Percentiles rank a stretch among this genome's conserved stretches.
These are phyloP conservation scores for Escallonia herrerae DNA, from an alignment of 129 eudicot genomes.

Conservation along the genomic window DNA sequence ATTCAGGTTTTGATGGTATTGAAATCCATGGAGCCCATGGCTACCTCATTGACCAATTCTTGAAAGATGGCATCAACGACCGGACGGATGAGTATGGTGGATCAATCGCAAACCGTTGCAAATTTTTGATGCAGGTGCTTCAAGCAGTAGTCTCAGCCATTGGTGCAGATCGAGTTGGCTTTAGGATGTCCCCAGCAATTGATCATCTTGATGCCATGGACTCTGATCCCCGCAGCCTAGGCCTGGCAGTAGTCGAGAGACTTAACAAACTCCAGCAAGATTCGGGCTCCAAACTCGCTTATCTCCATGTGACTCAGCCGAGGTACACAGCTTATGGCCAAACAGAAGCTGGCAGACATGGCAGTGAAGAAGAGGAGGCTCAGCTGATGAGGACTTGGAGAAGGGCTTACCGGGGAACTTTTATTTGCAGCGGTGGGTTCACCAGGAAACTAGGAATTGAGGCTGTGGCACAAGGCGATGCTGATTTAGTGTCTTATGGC, in stretches of 20 bases:
- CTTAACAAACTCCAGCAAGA: conserved; percentile 55
- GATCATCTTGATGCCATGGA: conserved; percentile 95
- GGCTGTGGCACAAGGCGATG: conserved; percentile 76
- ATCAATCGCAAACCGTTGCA: conserved; percentile 69
- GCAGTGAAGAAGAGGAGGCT: conserved; percentile 67
- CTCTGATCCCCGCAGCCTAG: conserved; percentile 70
- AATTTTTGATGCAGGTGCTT: conserved; percentile 54
- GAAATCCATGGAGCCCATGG: conserved; percentile 98
- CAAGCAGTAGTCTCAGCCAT: conserved; percentile 55
- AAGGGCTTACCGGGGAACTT: conserved; percentile 61
- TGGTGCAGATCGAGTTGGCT: conserved; percentile 62
- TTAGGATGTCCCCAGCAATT: conserved; percentile 87
- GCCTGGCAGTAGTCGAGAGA: conserved; percentile 60
- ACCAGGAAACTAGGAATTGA: conserved; percentile 61
- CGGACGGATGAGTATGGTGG: conserved; percentile 80
- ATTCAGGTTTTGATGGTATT: conserved; percentile 83
- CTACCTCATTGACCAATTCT: conserved; percentile 86
- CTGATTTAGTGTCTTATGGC: conserved; percentile 82
- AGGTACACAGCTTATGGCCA: conserved; percentile 92
- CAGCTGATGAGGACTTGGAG: conserved; percentile 45
- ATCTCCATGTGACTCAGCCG: conserved; percentile 92
- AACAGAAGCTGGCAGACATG: conserved; percentile 66
- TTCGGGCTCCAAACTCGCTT: conserved; percentile 35
- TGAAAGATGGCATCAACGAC: conserved; percentile 79
- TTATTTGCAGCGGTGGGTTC: conserved; percentile 77